These are phyloP conservation scores for Mycena capillaripes DNA, from an alignment of 768 basidiomycete genomes.

Conservation along the genomic window DNA sequence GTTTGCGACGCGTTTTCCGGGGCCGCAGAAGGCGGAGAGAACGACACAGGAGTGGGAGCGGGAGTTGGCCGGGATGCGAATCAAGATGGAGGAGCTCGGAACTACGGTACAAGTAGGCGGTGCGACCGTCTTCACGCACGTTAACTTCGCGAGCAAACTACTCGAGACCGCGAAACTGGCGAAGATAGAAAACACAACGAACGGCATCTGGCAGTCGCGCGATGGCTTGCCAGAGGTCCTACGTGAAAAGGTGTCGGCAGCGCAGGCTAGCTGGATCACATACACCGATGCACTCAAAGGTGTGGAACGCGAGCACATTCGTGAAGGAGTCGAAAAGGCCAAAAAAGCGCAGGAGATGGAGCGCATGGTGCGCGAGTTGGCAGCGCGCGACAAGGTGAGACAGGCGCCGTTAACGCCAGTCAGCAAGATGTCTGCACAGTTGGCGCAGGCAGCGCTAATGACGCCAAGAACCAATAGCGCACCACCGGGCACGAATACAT, in stretches of 20 bases:
- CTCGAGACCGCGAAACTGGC: neutral
- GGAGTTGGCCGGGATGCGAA: constrained; percentile 16
- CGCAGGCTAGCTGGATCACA: neutral
- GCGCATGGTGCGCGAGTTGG: constrained; percentile 7
- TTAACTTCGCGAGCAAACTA: neutral
- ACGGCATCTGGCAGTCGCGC: neutral
- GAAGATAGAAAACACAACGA: neutral
- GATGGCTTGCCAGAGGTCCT: neutral
- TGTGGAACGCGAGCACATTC: neutral
- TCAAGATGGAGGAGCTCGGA: neutral
- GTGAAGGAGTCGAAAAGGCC: neutral
- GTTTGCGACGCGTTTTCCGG: neutral
- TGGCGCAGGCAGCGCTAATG: neutral
- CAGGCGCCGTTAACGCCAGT: neutral
- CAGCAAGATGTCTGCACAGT: neutral
- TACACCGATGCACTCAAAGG: neutral
- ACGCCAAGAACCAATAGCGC: neutral
- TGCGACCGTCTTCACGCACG: neutral
- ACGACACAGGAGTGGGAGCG: constrained; percentile 33
- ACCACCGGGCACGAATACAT: neutral
- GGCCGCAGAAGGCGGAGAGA: constrained; percentile 2
- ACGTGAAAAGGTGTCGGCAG: neutral
- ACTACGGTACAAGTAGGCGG: neutral
- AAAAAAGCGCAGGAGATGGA: neutral
- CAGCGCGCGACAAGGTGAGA: neutral